Base-by-base conservation (phyloP, 2,329 filamentous ascomycete species). In the Aaosphaeria pasadenensis region DNA sequence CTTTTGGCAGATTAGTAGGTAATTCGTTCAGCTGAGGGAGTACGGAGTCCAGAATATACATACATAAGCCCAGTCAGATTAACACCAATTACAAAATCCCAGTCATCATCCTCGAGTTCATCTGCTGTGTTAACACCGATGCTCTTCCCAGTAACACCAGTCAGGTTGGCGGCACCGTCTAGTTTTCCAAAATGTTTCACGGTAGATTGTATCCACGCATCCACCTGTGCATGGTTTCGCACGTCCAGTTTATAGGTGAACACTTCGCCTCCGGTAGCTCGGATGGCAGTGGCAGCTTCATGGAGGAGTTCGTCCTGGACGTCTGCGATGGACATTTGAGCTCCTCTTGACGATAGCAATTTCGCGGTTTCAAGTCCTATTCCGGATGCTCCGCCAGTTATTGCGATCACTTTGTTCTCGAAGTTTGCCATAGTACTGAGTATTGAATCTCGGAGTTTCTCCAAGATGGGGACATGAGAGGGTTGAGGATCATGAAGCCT, bases 281-380 rank as follows among this genome's bases (percentile, higher is more conserved):
- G 39, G 32, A 55, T 52, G n/a, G 45, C 13, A 13, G 49, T 72
- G 69, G 40, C 74, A 51, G 58, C 78, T 74, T 9, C 70, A 63
- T 30, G 77, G 51, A 5, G 72, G 70, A 31, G 77, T 63, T 44
- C 66, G 61, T 35, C 57, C 63, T 53, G 76, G 2, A 52, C 44
- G 39, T 56, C 54, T 5, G 48, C 51, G n/a, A 55, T 42, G 29
- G 49, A 56, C 17, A 56, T 17, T 29, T 47, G 45, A 4, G 51
- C 67, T 50, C 76, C 75, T 51, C 77, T 56, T 11, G 59, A 58
- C 7, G 73, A 73, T 45, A 78, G 73, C 6, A 72, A 63, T 31
- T 71, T 61, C 3, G 75, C 73, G 2, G 71, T 73, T 47, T 64
- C 54, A 44, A 71, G 63, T 13, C 76, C 76, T 47, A 79, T 78